phyloP scores from a whole-genome alignment of 176 grass and related monocot genomes.

The Tuctoria greenei region DNA sequence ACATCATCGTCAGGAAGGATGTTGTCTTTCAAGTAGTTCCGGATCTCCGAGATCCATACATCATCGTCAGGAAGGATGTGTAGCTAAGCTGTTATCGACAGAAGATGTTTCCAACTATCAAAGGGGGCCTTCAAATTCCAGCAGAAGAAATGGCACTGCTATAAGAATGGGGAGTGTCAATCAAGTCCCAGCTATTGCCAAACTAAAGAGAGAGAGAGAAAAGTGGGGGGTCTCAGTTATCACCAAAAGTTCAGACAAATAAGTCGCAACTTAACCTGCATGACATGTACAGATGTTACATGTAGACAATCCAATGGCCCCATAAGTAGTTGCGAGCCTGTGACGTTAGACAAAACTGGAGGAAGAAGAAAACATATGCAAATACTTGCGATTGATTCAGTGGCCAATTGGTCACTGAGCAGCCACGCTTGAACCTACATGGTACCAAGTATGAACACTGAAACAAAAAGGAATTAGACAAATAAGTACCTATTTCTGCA shows the following conservation, averaged over 20 bases:
- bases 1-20: too few relatives aligned
- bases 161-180: not conserved
- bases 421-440: not conserved
- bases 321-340: not conserved
- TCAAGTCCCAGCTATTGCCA: not conserved
- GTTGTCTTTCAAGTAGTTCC: too few relatives aligned
- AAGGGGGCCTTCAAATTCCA: not conserved
- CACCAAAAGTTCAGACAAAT: not conserved
- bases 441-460: not conserved
- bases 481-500: not conserved
- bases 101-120: not conserved
- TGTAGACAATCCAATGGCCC: conserved; percentile 8
- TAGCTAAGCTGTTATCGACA: not conserved
- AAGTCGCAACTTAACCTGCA: not conserved
- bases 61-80: too few relatives aligned
- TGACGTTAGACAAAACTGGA: not conserved
- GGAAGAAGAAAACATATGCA: not conserved
- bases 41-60: too few relatives aligned
- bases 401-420: not conserved
- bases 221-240: not conserved
- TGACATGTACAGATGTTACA: not conserved
- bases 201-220: not conserved
- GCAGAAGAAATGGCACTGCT: not conserved
- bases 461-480: not conserved
- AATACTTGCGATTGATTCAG: not conserved